Conservation (phyloP, 139 green algal species). For the Chlamydomonas schloesseri region DNA sequence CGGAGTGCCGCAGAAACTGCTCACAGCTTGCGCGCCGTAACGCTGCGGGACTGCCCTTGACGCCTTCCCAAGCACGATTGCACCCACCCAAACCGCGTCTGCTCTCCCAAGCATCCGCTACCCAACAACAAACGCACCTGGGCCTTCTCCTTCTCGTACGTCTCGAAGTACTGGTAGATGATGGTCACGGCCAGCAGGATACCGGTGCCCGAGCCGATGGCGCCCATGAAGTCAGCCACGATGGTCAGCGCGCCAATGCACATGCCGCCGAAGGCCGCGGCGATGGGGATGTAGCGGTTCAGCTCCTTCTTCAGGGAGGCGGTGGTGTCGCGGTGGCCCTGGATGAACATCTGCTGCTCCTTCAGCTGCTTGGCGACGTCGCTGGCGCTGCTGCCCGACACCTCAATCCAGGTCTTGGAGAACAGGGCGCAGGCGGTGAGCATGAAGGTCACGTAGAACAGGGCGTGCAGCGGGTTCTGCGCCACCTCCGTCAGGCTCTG, state of each 20-base stretch:
- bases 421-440: slow-evolving; percentile 98
- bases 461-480: slow-evolving; percentile 94
- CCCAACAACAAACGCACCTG: no score
- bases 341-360: slow-evolving; percentile 96
- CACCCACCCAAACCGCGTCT: no score
- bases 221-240: slow-evolving; percentile 98
- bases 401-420: slow-evolving; percentile 99
- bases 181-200: slow-evolving; percentile 99
- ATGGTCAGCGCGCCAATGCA: slow-evolving; percentile 99
- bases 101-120: no score
- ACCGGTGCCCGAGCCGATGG: slow-evolving; percentile 93
- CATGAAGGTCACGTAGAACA: slow-evolving; percentile 99
- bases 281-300: slow-evolving; percentile 85
- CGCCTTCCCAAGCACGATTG: no score
- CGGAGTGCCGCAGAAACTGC: no score
- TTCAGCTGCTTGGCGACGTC: slow-evolving; percentile 99
- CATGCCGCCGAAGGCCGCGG: slow-evolving; percentile 98
- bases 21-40: no score
- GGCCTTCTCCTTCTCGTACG: slow-evolving; percentile 87
- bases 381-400: slow-evolving; percentile 92
- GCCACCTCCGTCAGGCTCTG: slow-evolving; percentile 87
- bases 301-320: slow-evolving; percentile 95
- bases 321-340: slow-evolving; percentile 90
- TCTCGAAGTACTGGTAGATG: slow-evolving; percentile 96
- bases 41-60: no score